Evolutionary conservation across 768 basidiomycete genomes (phyloP), one percentile per base, ranked within the genome.

Genomic region (Boletus edulis): DNA sequence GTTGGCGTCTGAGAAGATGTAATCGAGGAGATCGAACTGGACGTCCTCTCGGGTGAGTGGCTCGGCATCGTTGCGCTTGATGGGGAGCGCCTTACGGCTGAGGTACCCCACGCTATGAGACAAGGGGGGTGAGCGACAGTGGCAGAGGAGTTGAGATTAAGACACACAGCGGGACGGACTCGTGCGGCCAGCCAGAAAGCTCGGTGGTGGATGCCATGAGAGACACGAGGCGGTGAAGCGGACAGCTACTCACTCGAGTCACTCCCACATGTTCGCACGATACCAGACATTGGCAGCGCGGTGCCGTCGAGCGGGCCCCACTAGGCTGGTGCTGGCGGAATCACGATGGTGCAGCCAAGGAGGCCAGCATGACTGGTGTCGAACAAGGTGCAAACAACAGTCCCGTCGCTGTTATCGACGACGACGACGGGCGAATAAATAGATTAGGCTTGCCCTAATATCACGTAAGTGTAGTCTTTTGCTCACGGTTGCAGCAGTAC

Each of bases 31-130:
- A 75, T 94, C 90, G 72, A 82, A 92, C 74, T 94, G 91, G 49
- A 94, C 83, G 71, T 94, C 92, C 68, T 86, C 82, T 42, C 91
- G 83, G 22, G 86, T 86, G 59, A 94, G 78, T 50, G 89, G 87
- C 63, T 91, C 89, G 13, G 88, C 91, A 67, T 93, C 90, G 63
- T 81, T 82, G 62, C 86, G 84, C 73, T 91, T 91, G 72, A 91
- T 91, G 49, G 89, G 87, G 54, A 89, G 75, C 35, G 85, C 84
- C 61, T 71, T 69, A 62, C 81, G 79, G 67, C 79, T 84, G 63
- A 84, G 78, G 67, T 85, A 82, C 40, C 82, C 82, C 57, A 80
- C 78, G 60, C 80, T 81, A 50, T 56, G 48, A 48, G 46, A 61
- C n/a, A 49, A 51, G 45, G 15, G 35, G 5, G 37, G 55, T 66